Evolutionary conservation across 2,329 filamentous ascomycete genomes (phyloP).

Genomic region (Trichoderma polysporum): DNA sequence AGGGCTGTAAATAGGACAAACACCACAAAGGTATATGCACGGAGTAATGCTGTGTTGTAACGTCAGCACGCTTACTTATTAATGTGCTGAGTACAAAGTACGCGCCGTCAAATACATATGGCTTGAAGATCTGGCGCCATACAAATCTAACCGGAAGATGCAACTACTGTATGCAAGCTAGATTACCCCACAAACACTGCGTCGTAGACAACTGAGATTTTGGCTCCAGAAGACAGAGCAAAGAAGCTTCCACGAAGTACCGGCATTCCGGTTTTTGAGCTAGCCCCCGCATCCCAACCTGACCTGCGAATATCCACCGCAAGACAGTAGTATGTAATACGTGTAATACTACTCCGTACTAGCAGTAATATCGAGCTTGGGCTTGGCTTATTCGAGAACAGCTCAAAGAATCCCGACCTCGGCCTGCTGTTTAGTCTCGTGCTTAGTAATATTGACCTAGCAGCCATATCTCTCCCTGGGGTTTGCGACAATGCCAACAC

Average conservation of each 20-base stretch:
- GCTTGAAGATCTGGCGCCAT: too few relatives aligned
- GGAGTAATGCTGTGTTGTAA: too few relatives aligned
- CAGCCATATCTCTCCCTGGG: neutral
- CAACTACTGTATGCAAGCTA: neutral
- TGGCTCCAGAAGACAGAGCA: neutral
- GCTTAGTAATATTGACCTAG: slow-evolving; percentile 14
- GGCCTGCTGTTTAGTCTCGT: neutral
- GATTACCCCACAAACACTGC: neutral
- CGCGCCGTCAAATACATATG: too few relatives aligned
- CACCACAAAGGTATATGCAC: too few relatives aligned
- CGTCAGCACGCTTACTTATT: too few relatives aligned
- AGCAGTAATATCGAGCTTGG: neutral
- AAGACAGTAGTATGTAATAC: neutral
- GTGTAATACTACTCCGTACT: too few relatives aligned
- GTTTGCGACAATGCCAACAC: neutral
- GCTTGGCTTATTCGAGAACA: neutral
- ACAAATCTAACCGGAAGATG: too few relatives aligned
- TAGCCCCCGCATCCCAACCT: neutral
- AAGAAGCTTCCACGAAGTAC: neutral
- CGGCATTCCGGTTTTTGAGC: neutral
- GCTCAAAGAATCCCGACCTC: slow-evolving; percentile 2
- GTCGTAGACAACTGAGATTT: neutral
- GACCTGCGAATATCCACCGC: neutral
- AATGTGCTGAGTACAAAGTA: too few relatives aligned
- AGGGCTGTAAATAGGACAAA: too few relatives aligned